A percentile compares a stretch with the other conserved stretches of the same genome.
phyloP scores from a whole-genome alignment of 2,329 filamentous ascomycete species.

The Fusarium haematococcum region DNA sequence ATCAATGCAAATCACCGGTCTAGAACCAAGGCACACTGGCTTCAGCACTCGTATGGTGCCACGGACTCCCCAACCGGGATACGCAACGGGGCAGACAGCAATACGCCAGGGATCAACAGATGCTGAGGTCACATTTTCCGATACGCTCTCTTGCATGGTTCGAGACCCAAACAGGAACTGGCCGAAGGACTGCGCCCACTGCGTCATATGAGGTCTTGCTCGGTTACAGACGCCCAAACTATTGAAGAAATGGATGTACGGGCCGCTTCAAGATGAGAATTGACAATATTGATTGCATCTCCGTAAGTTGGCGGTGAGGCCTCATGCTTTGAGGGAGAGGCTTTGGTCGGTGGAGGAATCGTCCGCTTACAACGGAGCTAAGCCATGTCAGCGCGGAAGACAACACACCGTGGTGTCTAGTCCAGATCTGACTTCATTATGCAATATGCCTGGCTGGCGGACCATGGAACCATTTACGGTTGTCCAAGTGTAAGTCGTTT shows the following conservation, averaged over 20 bases:
- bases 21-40: conserved; percentile 2
- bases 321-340: not conserved
- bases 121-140: conserved; percentile 64
- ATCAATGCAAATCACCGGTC: conserved; percentile 68
- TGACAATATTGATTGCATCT: not conserved
- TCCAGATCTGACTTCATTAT: not conserved
- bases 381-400: not conserved
- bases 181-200: conserved; percentile 54
- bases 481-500: not conserved
- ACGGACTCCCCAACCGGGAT: conserved; percentile 51
- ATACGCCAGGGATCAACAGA: conserved; percentile 43
- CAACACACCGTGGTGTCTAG: not conserved
- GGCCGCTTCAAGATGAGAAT: not conserved
- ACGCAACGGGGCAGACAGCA: conserved; percentile 62
- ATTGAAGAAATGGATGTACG: not conserved
- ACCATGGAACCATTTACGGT: not conserved
- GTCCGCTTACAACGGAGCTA: conserved; percentile 4
- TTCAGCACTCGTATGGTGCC: conserved; percentile 6
- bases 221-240: not conserved
- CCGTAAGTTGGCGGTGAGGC: not conserved
- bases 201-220: conserved; percentile 8
- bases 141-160: conserved; percentile 61
- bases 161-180: conserved; percentile 52
- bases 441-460: not conserved
- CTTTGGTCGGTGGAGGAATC: not conserved